These are phyloP conservation scores for Aurantiochytrium sp. DNA, from an alignment of 108 stramenopile genomes.

Conservation along the genomic window DNA sequence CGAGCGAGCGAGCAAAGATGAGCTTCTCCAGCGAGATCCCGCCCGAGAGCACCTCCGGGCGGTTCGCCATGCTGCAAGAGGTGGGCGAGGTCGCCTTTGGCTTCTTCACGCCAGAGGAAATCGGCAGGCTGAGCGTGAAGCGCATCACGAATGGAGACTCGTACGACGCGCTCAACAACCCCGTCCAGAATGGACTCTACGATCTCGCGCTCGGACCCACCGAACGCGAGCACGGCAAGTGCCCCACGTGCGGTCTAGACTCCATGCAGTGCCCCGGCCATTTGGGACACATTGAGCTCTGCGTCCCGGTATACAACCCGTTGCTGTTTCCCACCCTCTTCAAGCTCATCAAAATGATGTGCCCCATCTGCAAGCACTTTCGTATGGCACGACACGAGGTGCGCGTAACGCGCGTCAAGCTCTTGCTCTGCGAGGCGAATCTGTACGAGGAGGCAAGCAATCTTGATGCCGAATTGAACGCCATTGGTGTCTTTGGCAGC, in stretches of 20 bases:
- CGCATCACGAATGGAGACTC: conserved; percentile 75
- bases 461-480: conserved; percentile 52
- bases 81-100: conserved; percentile 40
- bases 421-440: conserved; percentile 57
- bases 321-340: conserved; percentile 68
- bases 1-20: not conserved
- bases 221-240: conserved; percentile 38
- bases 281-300: conserved; percentile 87
- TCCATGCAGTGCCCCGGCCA: conserved; percentile 84
- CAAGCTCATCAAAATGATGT: conserved; percentile 74
- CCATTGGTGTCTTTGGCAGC: not conserved
- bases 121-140: conserved; percentile 68
- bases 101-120: conserved; percentile 58
- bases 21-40: conserved; percentile 11
- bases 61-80: conserved; percentile 39
- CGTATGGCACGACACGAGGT: conserved; percentile 35
- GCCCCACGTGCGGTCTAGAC: conserved; percentile 78
- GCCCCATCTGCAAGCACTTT: conserved; percentile 83
- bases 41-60: not conserved
- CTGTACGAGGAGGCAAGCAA: conserved; percentile 44
- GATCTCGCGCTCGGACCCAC: not conserved
- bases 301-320: conserved; percentile 89
- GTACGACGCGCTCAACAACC: conserved; percentile 68
- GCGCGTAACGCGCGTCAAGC: conserved; percentile 51
- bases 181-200: conserved; percentile 54